Percentiles rank a stretch among this genome's conserved stretches.
Evolutionary conservation across 495 filamentous ascomycete species (phyloP).

Genomic region (Barbatosphaeria neglecta): DNA sequence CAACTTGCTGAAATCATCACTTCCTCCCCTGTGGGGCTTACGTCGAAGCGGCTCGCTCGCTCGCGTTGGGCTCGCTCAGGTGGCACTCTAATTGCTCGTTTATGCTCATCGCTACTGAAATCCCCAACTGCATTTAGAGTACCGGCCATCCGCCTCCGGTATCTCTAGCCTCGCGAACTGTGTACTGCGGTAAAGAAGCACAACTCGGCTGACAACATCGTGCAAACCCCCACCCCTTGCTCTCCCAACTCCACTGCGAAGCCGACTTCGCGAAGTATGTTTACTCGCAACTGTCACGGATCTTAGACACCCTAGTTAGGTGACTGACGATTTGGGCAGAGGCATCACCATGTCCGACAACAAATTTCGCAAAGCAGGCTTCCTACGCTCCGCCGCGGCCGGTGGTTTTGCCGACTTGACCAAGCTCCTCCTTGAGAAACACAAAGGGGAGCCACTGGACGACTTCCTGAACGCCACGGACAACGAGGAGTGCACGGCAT

Average conservation of each 20-base stretch:
- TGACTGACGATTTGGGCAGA: not conserved
- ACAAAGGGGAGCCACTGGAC: not conserved
- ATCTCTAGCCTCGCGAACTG: not conserved
- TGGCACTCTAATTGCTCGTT: not conserved
- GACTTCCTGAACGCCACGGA: not conserved
- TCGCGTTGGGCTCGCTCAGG: not conserved
- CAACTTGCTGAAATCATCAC: not conserved
- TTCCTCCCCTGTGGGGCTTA: not conserved
- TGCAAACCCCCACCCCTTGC: not conserved
- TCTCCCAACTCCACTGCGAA: not conserved
- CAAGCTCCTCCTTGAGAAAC: not conserved
- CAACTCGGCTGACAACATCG: not conserved
- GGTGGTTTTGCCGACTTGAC: not conserved
- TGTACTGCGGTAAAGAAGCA: not conserved
- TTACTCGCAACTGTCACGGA: not conserved
- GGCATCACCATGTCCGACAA: not conserved
- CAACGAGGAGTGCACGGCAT: not conserved
- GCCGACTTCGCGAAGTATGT: not conserved
- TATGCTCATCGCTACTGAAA: not conserved
- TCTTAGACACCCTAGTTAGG: not conserved
- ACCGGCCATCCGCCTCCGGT: not conserved
- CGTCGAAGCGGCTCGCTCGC: not conserved
- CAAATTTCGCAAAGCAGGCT: not conserved
- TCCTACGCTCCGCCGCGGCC: not conserved
- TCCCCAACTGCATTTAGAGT: not conserved